phyloP scores from a whole-genome alignment of 805 yeast genomes.

The Starmera quercuum region DNA sequence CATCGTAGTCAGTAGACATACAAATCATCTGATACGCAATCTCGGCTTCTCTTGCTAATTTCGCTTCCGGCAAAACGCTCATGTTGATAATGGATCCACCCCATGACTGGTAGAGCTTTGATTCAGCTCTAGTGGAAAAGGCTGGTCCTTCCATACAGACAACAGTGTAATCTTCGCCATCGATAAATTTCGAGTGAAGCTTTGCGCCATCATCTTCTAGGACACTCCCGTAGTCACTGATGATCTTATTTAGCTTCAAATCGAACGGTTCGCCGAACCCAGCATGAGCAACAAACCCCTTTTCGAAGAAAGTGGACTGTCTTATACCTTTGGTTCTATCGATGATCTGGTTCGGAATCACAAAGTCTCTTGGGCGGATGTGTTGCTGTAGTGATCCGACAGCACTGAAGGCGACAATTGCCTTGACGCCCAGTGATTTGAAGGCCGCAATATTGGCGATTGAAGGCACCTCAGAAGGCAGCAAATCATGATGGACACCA shows the following conservation, averaged over 20 bases:
- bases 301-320: conserved; percentile 73
- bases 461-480: conserved; percentile 89
- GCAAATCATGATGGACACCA: conserved; percentile 80
- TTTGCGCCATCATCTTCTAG: conserved; percentile 33
- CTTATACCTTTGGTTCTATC: conserved; percentile 97
- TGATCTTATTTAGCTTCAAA: conserved; percentile 54
- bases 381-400: conserved; percentile 91
- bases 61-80: conserved; percentile 97
- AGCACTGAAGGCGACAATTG: conserved; percentile 87
- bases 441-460: conserved; percentile 95
- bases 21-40: conserved; percentile 96
- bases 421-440: conserved; percentile 79
- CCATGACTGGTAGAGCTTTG: conserved; percentile 74
- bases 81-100: conserved; percentile 95
- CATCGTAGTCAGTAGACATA: conserved; percentile 98
- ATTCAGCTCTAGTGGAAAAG: conserved; percentile 94
- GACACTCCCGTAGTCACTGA: conserved; percentile 50
- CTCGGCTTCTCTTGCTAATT: conserved; percentile 96
- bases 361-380: conserved; percentile 91
- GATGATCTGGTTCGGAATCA: conserved; percentile 91
- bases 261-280: conserved; percentile 98
- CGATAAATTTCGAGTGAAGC: conserved; percentile 61
- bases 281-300: conserved; percentile 94
- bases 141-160: conserved; percentile 99
- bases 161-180: conserved; percentile 70